Conservation (phyloP, 2,329 filamentous ascomycete species). For the Aspergillus tubingensis region DNA sequence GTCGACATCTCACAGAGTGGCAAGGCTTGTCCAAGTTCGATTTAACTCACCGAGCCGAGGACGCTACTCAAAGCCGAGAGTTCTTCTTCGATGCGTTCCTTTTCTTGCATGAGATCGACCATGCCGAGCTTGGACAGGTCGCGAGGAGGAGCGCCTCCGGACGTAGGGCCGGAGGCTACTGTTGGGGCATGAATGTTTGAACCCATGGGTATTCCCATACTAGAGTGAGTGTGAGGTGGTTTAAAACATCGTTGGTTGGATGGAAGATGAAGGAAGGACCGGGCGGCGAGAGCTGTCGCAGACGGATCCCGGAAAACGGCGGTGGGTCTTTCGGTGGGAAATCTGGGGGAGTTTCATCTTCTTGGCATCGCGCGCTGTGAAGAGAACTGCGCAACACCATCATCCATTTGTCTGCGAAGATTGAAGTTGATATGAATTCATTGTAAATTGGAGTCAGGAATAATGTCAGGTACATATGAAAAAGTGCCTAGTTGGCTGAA, state of each 20-base stretch:
- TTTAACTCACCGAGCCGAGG: constrained; percentile 73
- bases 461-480: no score
- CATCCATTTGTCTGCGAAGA: neutral
- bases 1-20: neutral
- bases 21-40: constrained; percentile 3
- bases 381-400: neutral
- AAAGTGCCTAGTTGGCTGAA: no score
- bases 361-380: neutral
- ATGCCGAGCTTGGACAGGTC: constrained; percentile 70
- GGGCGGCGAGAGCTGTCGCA: neutral
- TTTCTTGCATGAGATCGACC: constrained; percentile 77
- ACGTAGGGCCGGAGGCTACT: constrained; percentile 75
- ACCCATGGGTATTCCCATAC: constrained; percentile 64
- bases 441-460: no score
- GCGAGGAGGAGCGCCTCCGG: constrained; percentile 56
- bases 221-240: constrained; percentile 18
- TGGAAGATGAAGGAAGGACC: constrained; percentile 1
- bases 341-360: constrained; percentile 4
- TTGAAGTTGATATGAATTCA: neutral
- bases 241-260: constrained; percentile 6
- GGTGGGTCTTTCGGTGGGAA: constrained; percentile 2
- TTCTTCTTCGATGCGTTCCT: constrained; percentile 82
- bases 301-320: neutral
- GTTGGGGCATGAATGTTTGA: constrained; percentile 67
- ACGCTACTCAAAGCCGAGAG: constrained; percentile 81